These are phyloP conservation scores for Alternaria longipes DNA, from an alignment of 2,329 filamentous ascomycete species.

Conservation along the genomic window DNA sequence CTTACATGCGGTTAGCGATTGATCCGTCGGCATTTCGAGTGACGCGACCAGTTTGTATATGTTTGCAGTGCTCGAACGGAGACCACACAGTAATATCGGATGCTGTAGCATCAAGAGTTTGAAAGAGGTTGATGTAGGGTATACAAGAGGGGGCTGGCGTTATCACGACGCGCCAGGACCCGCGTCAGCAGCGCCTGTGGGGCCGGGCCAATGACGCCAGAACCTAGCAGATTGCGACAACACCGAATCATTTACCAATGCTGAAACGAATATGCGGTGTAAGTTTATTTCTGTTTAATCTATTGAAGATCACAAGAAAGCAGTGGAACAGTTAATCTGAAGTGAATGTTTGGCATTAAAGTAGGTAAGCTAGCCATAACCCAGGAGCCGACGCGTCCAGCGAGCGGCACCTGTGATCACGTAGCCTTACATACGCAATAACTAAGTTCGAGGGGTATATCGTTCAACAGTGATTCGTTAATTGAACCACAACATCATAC, in stretches of 20 bases:
- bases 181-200: not conserved
- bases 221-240: not conserved
- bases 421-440: constrained; percentile 2
- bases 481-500: not conserved
- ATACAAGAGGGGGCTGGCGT: not conserved
- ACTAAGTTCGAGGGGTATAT: constrained; percentile 15
- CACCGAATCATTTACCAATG: not conserved
- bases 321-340: not conserved
- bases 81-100: too few relatives aligned
- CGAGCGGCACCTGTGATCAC: not conserved
- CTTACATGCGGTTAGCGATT: too few relatives aligned
- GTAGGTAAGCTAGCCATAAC: not conserved
- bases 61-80: too few relatives aligned
- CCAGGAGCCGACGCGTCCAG: not conserved
- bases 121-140: too few relatives aligned
- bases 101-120: too few relatives aligned
- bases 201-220: not conserved
- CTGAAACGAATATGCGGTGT: not conserved
- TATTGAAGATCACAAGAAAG: not conserved
- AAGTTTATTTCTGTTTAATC: not conserved
- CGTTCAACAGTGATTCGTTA: not conserved
- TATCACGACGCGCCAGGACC: not conserved
- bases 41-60: too few relatives aligned
- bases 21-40: not conserved
- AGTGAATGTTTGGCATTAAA: constrained; percentile 11